phyloP scores from a whole-genome alignment of 2,329 filamentous ascomycete species.

The Colletotrichum tropicicola region DNA sequence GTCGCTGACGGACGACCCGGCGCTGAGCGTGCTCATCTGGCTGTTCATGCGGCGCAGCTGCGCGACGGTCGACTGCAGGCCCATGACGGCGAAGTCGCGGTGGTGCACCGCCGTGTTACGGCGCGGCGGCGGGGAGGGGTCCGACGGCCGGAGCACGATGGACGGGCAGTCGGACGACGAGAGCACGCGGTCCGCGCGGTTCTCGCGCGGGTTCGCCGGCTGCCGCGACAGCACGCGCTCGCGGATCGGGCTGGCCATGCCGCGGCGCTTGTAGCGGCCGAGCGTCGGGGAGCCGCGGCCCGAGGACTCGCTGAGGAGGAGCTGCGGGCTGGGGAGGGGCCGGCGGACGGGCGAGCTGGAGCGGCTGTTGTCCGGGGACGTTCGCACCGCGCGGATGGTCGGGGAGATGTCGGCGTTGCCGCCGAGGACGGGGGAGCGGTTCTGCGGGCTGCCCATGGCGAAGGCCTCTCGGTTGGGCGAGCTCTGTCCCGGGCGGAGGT shows the following conservation, averaged over 20 bases:
- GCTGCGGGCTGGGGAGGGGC: conserved; percentile 1
- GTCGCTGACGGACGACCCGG: conserved; percentile 46
- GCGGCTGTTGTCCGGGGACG: neutral
- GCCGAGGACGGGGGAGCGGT: neutral
- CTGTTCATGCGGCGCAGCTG: conserved; percentile 68
- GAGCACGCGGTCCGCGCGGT: neutral
- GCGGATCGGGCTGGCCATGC: conserved; percentile 8
- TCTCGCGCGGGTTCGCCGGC: neutral
- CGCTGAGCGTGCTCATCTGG: conserved; percentile 55
- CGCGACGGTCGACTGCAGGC: conserved; percentile 47
- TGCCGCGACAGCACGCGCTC: neutral
- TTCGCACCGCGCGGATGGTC: neutral
- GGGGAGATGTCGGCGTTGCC: neutral
- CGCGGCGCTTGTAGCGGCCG: conserved; percentile 5
- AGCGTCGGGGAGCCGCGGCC: conserved; percentile 12
- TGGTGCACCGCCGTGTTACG: neutral
- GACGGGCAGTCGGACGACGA: neutral
- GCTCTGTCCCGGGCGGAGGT: conserved; percentile 1
- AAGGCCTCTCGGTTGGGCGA: neutral
- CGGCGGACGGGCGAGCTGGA: neutral
- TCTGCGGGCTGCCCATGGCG: neutral
- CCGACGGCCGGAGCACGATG: conserved; percentile 9
- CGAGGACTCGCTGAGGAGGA: neutral
- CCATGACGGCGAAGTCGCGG: conserved; percentile 19
- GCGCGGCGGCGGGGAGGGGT: neutral